Percentiles rank a stretch among this genome's conserved stretches.
These are phyloP conservation scores for Xanthoconium purpureum DNA, from an alignment of 768 basidiomycete species.

Conservation along the genomic window DNA sequence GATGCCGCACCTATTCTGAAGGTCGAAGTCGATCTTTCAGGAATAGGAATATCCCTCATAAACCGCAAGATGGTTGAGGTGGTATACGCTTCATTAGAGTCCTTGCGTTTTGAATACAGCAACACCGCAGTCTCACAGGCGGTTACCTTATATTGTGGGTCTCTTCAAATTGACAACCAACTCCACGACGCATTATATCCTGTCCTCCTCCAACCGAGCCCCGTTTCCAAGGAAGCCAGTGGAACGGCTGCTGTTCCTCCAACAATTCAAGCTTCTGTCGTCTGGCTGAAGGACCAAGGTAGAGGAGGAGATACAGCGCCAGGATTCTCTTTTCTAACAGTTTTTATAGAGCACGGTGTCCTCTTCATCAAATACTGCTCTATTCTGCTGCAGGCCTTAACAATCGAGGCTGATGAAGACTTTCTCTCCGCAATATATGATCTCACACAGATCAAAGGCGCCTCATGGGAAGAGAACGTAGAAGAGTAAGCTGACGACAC, in stretches of 20 bases:
- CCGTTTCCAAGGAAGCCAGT: slow-evolving; percentile 70
- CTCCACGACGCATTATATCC: slow-evolving; percentile 95
- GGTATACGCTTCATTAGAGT: slow-evolving; percentile 77
- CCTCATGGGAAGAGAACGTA: slow-evolving; percentile 77
- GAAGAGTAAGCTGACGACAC: slow-evolving; percentile 57
- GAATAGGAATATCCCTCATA: slow-evolving; percentile 88
- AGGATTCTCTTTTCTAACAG: background rate
- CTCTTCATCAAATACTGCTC: slow-evolving; percentile 98
- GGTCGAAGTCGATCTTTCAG: slow-evolving; percentile 75
- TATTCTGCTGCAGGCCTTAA: slow-evolving; percentile 88
- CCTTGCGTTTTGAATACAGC: slow-evolving; percentile 80
- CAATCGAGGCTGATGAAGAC: slow-evolving; percentile 96
- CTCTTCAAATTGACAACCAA: slow-evolving; percentile 94
- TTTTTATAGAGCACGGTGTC: slow-evolving; percentile 83
- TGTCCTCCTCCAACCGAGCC: slow-evolving; percentile 91
- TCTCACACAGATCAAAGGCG: slow-evolving; percentile 86
- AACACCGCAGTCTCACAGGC: slow-evolving; percentile 78
- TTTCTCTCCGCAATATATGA: slow-evolving; percentile 90
- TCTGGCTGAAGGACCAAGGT: slow-evolving; percentile 95
- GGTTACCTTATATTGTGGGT: slow-evolving; percentile 77
- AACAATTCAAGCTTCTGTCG: slow-evolving; percentile 82
- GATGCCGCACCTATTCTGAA: slow-evolving; percentile 65
- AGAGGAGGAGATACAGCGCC: background rate
- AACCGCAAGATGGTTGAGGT: slow-evolving; percentile 88
- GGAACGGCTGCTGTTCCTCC: slow-evolving; percentile 75